Conservation (phyloP, 495 filamentous ascomycete species). For the Neurospora pannonica region DNA sequence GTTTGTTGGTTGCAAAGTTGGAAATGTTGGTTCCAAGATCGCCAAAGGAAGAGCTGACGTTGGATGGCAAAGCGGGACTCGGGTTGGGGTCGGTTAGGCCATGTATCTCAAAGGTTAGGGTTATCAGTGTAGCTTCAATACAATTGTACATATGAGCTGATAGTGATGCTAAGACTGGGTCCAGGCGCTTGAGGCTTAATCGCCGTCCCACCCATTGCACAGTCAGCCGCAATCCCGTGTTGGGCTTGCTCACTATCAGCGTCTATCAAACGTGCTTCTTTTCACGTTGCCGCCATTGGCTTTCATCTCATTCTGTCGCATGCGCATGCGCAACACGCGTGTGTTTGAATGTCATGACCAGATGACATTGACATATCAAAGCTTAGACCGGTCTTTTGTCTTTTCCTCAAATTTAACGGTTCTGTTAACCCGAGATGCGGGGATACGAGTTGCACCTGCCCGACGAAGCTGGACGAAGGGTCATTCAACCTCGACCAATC, state of each 20-base stretch:
- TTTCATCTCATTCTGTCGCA: background rate
- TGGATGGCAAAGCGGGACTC: background rate
- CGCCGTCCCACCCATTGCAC: slow-evolving; percentile 2
- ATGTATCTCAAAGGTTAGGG: background rate
- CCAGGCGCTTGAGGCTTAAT: slow-evolving; percentile 9
- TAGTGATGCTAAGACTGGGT: too few relatives aligned
- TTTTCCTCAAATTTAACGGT: background rate
- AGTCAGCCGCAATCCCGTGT: slow-evolving; percentile 10
- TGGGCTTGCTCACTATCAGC: background rate
- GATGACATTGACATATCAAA: background rate
- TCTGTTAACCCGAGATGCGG: background rate
- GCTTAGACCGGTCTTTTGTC: background rate
- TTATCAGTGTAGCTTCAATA: too few relatives aligned
- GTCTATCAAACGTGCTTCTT: background rate
- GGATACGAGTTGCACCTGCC: background rate
- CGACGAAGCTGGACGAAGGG: background rate
- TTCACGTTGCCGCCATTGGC: background rate
- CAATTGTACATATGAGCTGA: too few relatives aligned
- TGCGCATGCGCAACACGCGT: background rate
- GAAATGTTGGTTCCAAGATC: background rate
- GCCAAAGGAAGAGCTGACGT: slow-evolving; percentile 12
- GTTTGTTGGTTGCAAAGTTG: background rate
- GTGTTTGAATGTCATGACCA: background rate
- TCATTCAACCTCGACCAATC: background rate
- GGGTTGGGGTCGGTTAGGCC: background rate